Evolutionary conservation across 345 rosid genomes (phyloP).

Genomic region (Gossypium mustelinum): DNA sequence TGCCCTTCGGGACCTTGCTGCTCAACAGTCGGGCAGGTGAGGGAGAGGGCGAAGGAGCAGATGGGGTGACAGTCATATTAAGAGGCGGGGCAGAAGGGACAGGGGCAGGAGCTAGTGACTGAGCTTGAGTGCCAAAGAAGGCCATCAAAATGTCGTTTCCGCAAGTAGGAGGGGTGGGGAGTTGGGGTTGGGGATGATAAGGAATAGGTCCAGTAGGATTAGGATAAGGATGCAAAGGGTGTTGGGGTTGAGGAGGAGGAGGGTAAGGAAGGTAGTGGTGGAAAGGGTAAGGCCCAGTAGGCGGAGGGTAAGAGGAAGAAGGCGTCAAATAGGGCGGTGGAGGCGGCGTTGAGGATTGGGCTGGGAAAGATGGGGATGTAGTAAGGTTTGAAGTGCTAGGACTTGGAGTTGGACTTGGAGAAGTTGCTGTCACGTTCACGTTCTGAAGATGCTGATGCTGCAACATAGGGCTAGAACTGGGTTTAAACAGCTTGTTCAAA

Average conservation of each 20-base stretch:
- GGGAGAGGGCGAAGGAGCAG: conserved; percentile 13
- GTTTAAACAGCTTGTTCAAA: conserved; percentile 20
- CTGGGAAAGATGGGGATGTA: conserved; percentile 20
- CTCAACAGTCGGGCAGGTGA: conserved; percentile 42
- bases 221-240: conserved; percentile 2
- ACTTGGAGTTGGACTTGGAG: neutral
- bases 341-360: conserved; percentile 14
- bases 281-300: conserved; percentile 22
- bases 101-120: conserved; percentile 15
- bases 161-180: conserved; percentile 14
- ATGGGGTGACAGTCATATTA: neutral
- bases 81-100: conserved; percentile 23
- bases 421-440: neutral
- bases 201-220: conserved; percentile 8
- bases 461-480: conserved; percentile 8
- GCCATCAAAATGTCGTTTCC: conserved; percentile 18
- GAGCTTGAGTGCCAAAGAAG: conserved; percentile 24
- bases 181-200: conserved; percentile 9
- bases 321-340: conserved; percentile 21
- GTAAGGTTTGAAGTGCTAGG: conserved; percentile 14
- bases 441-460: neutral
- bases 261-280: conserved; percentile 20
- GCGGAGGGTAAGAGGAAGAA: conserved; percentile 26
- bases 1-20: conserved; percentile 58
- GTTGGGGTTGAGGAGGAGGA: conserved; percentile 14